A percentile compares a stretch with the other conserved stretches of the same genome.
phyloP scores from a whole-genome alignment of 331 rosid genomes.

The Arachis monticola region DNA sequence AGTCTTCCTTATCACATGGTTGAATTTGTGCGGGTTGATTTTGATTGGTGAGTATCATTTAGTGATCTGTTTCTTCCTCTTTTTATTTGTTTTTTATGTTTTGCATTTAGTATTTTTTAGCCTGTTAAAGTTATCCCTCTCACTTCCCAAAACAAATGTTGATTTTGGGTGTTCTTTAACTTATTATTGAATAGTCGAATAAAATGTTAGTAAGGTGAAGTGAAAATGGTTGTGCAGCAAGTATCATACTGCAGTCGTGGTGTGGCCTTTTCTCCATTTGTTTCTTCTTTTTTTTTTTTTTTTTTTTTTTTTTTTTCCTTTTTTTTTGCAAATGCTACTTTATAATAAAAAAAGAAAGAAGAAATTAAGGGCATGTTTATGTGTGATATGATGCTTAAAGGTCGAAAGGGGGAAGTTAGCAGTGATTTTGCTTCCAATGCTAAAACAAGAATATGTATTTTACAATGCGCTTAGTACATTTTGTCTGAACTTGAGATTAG shows the following conservation, averaged over 20 bases:
- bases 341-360: background rate
- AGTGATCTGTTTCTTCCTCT: conserved; percentile 25
- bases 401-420: conserved; percentile 16
- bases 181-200: conserved; percentile 19
- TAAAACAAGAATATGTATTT: background rate
- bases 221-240: background rate
- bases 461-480: conserved; percentile 4
- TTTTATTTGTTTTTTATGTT: conserved; percentile 7
- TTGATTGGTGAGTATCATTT: conserved; percentile 68
- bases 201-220: conserved; percentile 4
- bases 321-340: background rate
- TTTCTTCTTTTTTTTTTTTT: background rate
- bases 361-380: background rate
- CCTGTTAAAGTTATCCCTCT: background rate
- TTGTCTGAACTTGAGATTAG: conserved; percentile 10
- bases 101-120: background rate
- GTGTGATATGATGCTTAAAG: conserved; percentile 7
- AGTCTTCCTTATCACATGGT: conserved; percentile 86
- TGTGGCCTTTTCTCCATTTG: background rate
- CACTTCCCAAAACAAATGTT: background rate
- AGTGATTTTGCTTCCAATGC: conserved; percentile 15
- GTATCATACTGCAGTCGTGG: background rate
- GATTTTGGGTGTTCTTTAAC: conserved; percentile 9
- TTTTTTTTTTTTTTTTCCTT: background rate
- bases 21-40: conserved; percentile 72